Base-by-base conservation (phyloP, 176 grass and related monocot genomes). In the Bolboschoenus planiculmis region DNA sequence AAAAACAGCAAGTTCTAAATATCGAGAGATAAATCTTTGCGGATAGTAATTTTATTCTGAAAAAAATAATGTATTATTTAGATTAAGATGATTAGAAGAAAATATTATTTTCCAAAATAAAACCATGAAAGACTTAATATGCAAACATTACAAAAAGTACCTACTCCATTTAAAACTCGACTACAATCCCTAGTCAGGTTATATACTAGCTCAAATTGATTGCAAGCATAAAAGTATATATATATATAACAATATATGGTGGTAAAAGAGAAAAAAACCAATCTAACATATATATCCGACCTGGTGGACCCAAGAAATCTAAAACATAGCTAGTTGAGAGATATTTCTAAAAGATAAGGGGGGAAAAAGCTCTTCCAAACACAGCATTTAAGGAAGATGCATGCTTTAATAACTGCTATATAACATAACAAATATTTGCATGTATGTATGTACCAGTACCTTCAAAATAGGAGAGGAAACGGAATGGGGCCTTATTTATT, bases 361-460 rank as follows among this genome's bases (percentile, higher is more conserved):
- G 2, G 4, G 8, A 65, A 34, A 4, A 59, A 66, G n/a, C 16
- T 11, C 63, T 36, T 66, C 33, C 62, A 65, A 65, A 66, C 63
- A 35, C 24, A 26, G 29, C 26, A 61, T 30, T 20, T 18, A 20
- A 18, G 16, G 33, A 16, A 53, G 8, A 47, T 72, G 21, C 21
- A 72, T 46, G 67, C 67, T 40, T 70, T 20, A 20, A 37, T 42
- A 40, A 46, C 16, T 70, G 36, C 65, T 43, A n/a, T n/a, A n/a
- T n/a, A 23, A 72, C 10, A 44, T 72, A 15, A 72, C 37, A 26
- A 47, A 47, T n/a, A n/a, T 73, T 15, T 53, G 50, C 50, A 53
- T 53, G 50, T 72, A 23, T 11, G 7, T 18, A 26, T 72, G 67
- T 74, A 74, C 68, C 68, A 44, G 67, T 74, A 74, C 68, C 68